Evolutionary conservation across 768 basidiomycete genomes (phyloP), one percentile per base, ranked within the genome.

Genomic region (Melanogaster broomeanus): DNA sequence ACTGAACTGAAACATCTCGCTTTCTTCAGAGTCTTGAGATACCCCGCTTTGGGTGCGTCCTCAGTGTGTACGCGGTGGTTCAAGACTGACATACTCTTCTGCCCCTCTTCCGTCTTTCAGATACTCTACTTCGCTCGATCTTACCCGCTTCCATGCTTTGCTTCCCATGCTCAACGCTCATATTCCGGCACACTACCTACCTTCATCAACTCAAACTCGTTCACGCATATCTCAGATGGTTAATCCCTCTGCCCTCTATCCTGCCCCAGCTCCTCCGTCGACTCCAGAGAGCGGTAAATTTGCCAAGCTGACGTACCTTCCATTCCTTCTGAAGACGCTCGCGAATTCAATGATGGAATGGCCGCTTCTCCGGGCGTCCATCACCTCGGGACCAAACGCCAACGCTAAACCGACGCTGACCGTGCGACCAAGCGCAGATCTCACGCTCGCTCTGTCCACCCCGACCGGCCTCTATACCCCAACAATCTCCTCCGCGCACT

Each of bases 391-490:
- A n/a, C 19, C 45, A 15, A 52, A 40, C 48, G 22, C 49, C 12
- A 30, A 49, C 28, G 15, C 57, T 39, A 91, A 85, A 65, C 88
- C 88, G 0, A 82, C 82, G 0, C 72, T 92, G 8, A 87, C 84
- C 3, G 64, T 93, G 51, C 88, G 91, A 19, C 84, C 85, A 13
- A 77, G 78, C 46, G 79, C 89, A 4, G 90, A 93, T 70, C 85
- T 95, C 61, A 74, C 74, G 35, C 73, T 93, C 45, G 92, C 88
- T 0, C 76, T 95, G 13, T 86, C 88, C 4, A 92, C 90, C 0
- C 85, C 88, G 0, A 86, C 87, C 3, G 91, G 91, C 1, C 80
- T 94, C 37, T 93, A 91, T 70, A 88, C 90, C 0, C 91, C 92
- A 0, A 87, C 88, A 6, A 67, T 93, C 21, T 72, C 74, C 18